Percentiles rank a stretch among this genome's conserved stretches.
phyloP scores from a whole-genome alignment of 495 filamentous ascomycete species.

The Cladorrhinum samala region DNA sequence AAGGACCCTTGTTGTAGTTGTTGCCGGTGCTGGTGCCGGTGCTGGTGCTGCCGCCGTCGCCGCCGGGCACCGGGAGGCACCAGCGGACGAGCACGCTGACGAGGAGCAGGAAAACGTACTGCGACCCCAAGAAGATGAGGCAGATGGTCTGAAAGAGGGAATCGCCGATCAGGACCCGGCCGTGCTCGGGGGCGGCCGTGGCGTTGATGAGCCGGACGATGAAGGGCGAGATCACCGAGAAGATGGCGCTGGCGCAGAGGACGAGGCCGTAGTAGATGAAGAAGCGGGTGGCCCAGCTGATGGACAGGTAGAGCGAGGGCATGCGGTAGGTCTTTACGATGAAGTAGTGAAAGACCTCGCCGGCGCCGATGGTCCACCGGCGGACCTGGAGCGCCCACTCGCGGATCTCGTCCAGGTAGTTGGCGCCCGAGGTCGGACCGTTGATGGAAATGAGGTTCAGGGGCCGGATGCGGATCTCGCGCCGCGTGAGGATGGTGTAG shows the following conservation, averaged over 20 bases:
- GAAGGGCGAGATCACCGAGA: constrained; percentile 4
- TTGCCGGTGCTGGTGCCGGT: no score
- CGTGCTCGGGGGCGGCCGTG: not conserved
- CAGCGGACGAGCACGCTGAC: not conserved
- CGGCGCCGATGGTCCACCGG: constrained; percentile 8
- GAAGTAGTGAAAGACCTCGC: constrained; percentile 10
- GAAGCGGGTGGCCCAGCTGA: constrained; percentile 5
- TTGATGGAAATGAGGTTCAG: constrained; percentile 8
- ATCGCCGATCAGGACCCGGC: no score
- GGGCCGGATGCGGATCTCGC: constrained; percentile 3
- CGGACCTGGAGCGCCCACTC: constrained; percentile 6
- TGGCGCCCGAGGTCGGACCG: constrained; percentile 1
- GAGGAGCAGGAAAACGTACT: not conserved
- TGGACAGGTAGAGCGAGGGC: constrained; percentile 1
- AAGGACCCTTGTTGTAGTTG: not conserved
- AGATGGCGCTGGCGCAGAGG: constrained; percentile 1
- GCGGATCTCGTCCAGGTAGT: constrained; percentile 2
- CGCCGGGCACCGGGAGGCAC: not conserved
- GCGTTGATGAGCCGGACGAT: constrained; percentile 2
- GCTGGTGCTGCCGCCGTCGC: no score
- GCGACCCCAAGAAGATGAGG: not conserved
- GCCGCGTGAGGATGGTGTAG: constrained; percentile 5
- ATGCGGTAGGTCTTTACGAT: constrained; percentile 8
- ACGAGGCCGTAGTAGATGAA: constrained; percentile 7
- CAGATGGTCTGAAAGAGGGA: no score